Base-by-base conservation (phyloP, 345 rosid genomes). In the Lumnitzera littorea region DNA sequence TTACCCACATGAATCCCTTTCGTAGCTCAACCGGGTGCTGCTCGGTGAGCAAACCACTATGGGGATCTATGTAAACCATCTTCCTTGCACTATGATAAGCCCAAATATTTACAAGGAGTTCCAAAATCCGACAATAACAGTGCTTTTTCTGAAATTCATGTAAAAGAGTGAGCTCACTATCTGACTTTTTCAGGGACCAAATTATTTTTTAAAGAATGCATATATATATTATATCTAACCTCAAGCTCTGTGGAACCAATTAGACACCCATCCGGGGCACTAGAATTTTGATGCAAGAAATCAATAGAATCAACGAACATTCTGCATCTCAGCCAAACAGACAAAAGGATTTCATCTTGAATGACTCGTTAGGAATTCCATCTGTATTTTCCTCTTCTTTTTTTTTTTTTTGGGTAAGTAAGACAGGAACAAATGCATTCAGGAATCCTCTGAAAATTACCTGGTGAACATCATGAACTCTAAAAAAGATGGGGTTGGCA, bases 401-500 rank as follows among this genome's bases (percentile, higher is more conserved):
- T 36, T 36, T 36, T 36, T 36, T 36, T 4, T 36, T 36, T 36
- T 36, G 43, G 43, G 9, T 14, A 17, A 17, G 5, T 14, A 13
- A 17, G 41, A 14, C 56, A 53, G 15, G 20, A 54, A 62, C 36
- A 14, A 46, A 43, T 51, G 24, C 16, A 46, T 62, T 51, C 25
- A 52, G 11, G 15, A 20, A 50, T 36, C 25, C 48, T 12, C 12
- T 3, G 25, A 53, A 23, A 51, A 57, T 72, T 78, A 84, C 99
- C 96, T 69, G 55, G 99, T 79, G 73, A 94, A 94, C 96, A 86
- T 90, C 51, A 86, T 61, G 68, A 86, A 94, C 76, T 94, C 97
- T 55, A 94, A 76, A 73, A 90, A 90, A 59, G 96, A 90, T 62
- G 96, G 82, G 51, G 99, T 94, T 63, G 95, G 99, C 97, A 94